Evolutionary conservation across 2,329 filamentous ascomycete species (phyloP), one percentile per base, ranked within the genome.

Genomic region (Aspergillus hiratsukae): DNA sequence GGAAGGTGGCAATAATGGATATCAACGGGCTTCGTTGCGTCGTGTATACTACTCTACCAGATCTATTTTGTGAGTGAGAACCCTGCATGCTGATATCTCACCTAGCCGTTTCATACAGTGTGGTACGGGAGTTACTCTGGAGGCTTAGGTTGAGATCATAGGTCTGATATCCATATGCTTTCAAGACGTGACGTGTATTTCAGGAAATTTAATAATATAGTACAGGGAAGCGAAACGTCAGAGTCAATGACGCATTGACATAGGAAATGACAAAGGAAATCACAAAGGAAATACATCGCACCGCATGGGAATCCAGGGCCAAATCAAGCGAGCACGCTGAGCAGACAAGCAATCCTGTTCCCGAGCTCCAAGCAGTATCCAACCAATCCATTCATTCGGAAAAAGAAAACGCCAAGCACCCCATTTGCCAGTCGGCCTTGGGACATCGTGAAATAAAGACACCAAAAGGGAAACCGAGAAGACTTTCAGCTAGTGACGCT

Each of bases 231-330:
- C 23, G 21, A 46, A 27, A 6, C n/a, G 17, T 19, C 27, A 21
- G n/a, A 19, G 48, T 17, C 11, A 49, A 49, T 31, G 4, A 37
- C 14, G 4, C 31, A 37, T 29, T 29, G 17, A 19, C 48, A 49
- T 21, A 49, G 17, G 46, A 46, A 51, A 45, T 29, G 48, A 55
- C 49, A 49, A 35, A 55, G 52, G 48, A 64, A 27, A 54, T 53
- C 49, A 60, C 10, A 58, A 57, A 54, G 14, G 54, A 54, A 49
- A 51, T 41, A 17, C 31, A 37, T 37, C 31, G 31, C 31, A 37
- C 14, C 1, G 14, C 14, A 35, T 35, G 31, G 31, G 5, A 11
- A 37, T 17, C 17, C 31, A 19, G 23, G 27, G 21, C 25, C 43
- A 46, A 40, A 53, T 40, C 48, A 19, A 53, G 29, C 41, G 35